These are phyloP conservation scores for Coelastrella sp. DNA, from an alignment of 139 green algal species.

Conservation along the genomic window DNA sequence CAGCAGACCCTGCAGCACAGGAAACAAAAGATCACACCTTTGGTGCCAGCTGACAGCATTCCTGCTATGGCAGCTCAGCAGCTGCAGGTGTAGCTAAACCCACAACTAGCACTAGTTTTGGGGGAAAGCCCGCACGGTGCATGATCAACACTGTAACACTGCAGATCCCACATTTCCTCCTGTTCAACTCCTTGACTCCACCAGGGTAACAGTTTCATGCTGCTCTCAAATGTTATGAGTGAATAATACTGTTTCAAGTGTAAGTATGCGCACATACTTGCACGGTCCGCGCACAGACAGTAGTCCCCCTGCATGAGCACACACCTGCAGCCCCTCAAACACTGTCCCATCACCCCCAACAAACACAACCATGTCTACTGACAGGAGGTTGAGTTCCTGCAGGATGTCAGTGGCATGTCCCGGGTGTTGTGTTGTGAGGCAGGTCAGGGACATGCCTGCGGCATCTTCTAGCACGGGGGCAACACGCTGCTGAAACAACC, in stretches of 20 bases:
- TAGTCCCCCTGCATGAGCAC: neutral
- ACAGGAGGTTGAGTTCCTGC: constrained; percentile 36
- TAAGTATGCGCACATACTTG: too few species aligned
- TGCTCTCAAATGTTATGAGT: too few species aligned
- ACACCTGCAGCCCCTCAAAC: constrained; percentile 81
- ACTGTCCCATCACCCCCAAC: constrained; percentile 86
- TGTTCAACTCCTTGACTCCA: too few species aligned
- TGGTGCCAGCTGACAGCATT: neutral
- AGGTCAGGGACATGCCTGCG: constrained; percentile 63
- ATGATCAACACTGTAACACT: too few species aligned
- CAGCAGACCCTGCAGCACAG: constrained; percentile 30
- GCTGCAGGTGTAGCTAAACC: too few species aligned
- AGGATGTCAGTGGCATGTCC: constrained; percentile 71
- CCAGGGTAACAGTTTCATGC: too few species aligned
- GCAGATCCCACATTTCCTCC: too few species aligned
- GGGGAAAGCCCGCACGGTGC: too few species aligned
- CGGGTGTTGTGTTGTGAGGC: constrained; percentile 52
- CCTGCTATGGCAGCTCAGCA: neutral
- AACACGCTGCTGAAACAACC: constrained; percentile 54
- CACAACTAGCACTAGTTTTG: too few species aligned
- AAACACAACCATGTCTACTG: constrained; percentile 63
- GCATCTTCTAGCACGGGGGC: constrained; percentile 71
- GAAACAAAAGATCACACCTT: too few species aligned
- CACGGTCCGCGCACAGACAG: too few species aligned
- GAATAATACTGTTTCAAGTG: too few species aligned